A percentile compares a stretch with the other conserved stretches of the same genome.
phyloP scores from a whole-genome alignment of 441 rosid genomes.

The Viola pubescens region DNA sequence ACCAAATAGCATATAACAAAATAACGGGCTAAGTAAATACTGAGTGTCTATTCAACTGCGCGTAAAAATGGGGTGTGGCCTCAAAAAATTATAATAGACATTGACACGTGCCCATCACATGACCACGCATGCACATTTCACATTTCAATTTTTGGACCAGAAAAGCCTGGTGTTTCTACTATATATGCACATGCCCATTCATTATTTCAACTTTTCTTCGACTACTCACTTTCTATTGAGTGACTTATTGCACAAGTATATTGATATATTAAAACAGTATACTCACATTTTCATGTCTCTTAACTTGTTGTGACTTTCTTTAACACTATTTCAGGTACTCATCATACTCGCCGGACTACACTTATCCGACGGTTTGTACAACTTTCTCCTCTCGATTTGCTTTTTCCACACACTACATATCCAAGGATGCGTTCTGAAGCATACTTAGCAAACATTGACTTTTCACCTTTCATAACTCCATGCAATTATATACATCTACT shows the following conservation, averaged over 20 bases:
- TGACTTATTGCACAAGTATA: no score
- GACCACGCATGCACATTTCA: no score
- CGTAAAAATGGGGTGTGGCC: no score
- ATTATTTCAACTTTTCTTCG: neutral
- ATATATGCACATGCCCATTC: constrained; percentile 5
- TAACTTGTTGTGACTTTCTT: neutral
- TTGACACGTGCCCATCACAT: no score
- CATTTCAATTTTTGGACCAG: no score
- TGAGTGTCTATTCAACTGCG: no score
- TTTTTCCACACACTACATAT: constrained; percentile 11
- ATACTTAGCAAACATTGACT: constrained; percentile 2
- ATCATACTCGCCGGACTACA: constrained; percentile 74
- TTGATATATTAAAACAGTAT: no score
- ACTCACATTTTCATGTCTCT: no score
- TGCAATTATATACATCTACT: neutral
- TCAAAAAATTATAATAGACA: no score
- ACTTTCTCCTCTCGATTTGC: constrained; percentile 12
- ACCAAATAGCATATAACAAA: no score
- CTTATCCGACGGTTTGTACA: constrained; percentile 73
- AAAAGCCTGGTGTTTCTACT: neutral
- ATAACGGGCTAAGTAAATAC: no score
- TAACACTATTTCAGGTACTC: constrained; percentile 54
- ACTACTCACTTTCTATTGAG: neutral
- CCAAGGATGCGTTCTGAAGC: constrained; percentile 23
- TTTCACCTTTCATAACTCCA: neutral